Percentiles rank a stretch among this genome's conserved stretches.
phyloP scores from a whole-genome alignment of 2,329 filamentous ascomycete species.

The Cryphonectria naterciae region DNA sequence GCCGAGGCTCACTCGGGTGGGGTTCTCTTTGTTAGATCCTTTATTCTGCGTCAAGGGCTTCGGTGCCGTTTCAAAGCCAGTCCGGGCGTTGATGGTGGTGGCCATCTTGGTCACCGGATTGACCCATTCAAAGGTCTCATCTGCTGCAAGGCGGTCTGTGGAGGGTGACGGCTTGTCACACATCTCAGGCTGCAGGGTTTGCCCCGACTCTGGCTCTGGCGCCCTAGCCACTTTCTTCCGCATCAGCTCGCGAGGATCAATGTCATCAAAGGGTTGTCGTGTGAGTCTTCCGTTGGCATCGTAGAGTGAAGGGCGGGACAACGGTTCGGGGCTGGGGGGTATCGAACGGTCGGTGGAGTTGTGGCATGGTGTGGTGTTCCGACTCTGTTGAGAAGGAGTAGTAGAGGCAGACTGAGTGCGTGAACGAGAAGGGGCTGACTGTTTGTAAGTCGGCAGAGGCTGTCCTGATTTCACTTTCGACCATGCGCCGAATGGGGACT shows the following conservation, averaged over 20 bases:
- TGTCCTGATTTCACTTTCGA: slow-evolving; percentile 38
- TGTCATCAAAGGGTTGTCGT: slow-evolving; percentile 50
- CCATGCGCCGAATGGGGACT: slow-evolving; percentile 45
- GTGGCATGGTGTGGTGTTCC: not conserved
- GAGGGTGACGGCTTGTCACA: not conserved
- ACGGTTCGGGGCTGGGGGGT: not conserved
- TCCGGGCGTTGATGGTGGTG: slow-evolving; percentile 57
- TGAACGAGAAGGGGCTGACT: slow-evolving; percentile 16
- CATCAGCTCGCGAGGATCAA: slow-evolving; percentile 22
- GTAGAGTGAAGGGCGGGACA: slow-evolving; percentile 38
- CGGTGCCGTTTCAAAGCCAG: slow-evolving; percentile 49
- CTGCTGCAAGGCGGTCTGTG: slow-evolving; percentile 32
- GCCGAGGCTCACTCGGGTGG: slow-evolving; percentile 10
- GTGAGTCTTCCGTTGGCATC: slow-evolving; percentile 47
- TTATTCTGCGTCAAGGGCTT: slow-evolving; percentile 20
- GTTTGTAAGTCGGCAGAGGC: slow-evolving; percentile 35
- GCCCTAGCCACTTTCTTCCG: not conserved
- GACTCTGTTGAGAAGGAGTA: not conserved
- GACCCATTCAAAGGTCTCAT: slow-evolving; percentile 55
- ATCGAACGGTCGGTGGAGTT: not conserved
- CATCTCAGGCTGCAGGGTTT: not conserved
- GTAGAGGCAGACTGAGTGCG: slow-evolving; percentile 13
- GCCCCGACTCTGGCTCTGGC: too few species aligned
- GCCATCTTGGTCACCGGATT: slow-evolving; percentile 62
- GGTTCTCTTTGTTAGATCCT: slow-evolving; percentile 19